phyloP scores from a whole-genome alignment of 441 rosid genomes.

The Lepidium campestre region DNA sequence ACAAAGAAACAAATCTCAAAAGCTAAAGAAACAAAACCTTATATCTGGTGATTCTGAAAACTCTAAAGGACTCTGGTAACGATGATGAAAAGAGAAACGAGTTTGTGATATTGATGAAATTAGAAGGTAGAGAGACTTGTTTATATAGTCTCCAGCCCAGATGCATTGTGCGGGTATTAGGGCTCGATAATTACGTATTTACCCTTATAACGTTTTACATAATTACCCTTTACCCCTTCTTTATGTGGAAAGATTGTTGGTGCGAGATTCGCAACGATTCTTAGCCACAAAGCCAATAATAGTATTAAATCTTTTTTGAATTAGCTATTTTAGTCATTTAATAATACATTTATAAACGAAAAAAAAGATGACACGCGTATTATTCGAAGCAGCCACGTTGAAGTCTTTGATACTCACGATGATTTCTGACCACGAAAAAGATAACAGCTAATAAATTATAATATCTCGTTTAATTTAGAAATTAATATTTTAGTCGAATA shows the following conservation, averaged over 20 bases:
- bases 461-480: not conserved
- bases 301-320: not conserved
- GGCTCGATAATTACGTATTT: not conserved
- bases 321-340: not conserved
- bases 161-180: conserved; percentile 24
- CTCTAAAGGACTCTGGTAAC: not conserved
- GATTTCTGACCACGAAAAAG: conserved; percentile 19
- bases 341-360: not conserved
- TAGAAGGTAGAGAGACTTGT: not conserved
- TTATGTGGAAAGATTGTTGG: not conserved
- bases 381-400: not conserved
- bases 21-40: conserved; percentile 5
- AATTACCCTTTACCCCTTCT: not conserved
- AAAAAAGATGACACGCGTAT: not conserved
- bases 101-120: not conserved
- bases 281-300: not conserved
- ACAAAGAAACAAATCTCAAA: not conserved
- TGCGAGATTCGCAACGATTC: conserved; percentile 20
- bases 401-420: not conserved
- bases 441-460: not conserved
- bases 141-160: conserved; percentile 13
- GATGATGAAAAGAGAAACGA: not conserved
- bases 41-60: not conserved
- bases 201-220: not conserved
- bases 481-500: not conserved